Evolutionary conservation across 2,329 filamentous ascomycete species (phyloP), one percentile per base, ranked within the genome.

Genomic region (Paramyrothecium roridum): DNA sequence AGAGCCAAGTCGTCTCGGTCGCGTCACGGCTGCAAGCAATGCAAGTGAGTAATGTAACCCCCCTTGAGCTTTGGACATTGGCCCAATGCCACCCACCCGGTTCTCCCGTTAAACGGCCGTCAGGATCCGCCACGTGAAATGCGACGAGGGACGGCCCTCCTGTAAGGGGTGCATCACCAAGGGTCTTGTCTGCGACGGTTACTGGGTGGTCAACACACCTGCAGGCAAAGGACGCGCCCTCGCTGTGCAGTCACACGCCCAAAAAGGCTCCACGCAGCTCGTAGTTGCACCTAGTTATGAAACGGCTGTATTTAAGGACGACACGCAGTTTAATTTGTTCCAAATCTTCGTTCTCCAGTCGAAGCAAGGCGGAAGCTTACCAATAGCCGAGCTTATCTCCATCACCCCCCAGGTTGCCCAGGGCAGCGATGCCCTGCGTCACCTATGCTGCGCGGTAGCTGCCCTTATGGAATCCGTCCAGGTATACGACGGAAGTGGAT

Each of bases 111-210:
- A 8, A 46, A 46, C 43, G 17, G n/a, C 17, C n/a, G n/a, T 17
- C n/a, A 64, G 63, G 48, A 58, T 60, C 23, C 61, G 63, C 11
- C 64, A 60, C 50, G 56, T 62, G 45, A 65, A 65, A 53, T 65
- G 63, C 37, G 63, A 65, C 33, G 60, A 65, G 23, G 55, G 48
- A 2, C 64, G 52, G 33, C 63, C 63, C 16, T 50, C 54, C 1
- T 65, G 63, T 37, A 37, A 57, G 22, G 50, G 53, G 30, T 65
- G 63, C 45, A 48, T 59, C 2, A 50, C 51, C 1, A 48, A 56
- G 16, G 57, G 59, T 3, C 52, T 57, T 33, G 26, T 48, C 19
- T 64, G 62, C 16, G 56, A 59, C 51, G 51, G 60, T 26, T 53
- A 56, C 2, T 54, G 46, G 46, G 46, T 48, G 63, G 46, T 22